These are phyloP conservation scores for Tillandsia fasciculata DNA, from an alignment of 176 grass and related monocot genomes.

Conservation along the genomic window DNA sequence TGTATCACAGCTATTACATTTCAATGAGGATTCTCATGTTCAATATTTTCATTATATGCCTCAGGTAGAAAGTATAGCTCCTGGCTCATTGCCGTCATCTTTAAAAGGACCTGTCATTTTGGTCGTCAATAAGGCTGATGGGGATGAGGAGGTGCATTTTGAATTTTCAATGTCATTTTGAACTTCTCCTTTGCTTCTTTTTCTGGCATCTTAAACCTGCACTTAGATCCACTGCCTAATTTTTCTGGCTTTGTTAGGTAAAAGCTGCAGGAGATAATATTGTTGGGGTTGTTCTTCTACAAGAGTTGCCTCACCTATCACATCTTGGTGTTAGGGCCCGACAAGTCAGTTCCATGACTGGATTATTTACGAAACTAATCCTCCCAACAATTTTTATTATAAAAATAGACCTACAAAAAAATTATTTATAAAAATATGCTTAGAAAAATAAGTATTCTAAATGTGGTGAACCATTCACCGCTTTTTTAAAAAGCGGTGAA, in stretches of 20 bases:
- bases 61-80: conserved; percentile 85
- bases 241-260: conserved; percentile 36
- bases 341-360: conserved; percentile 52
- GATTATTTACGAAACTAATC: too few species aligned
- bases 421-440: too few species aligned
- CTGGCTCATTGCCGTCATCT: conserved; percentile 51
- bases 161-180: conserved; percentile 7
- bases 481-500: too few species aligned
- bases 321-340: conserved; percentile 98
- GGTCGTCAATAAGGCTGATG: conserved; percentile 85
- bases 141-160: conserved; percentile 81
- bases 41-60: conserved; percentile 14
- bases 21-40: conserved; percentile 1
- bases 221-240: neutral
- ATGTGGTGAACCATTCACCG: too few species aligned
- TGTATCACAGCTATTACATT: neutral
- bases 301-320: conserved; percentile 90
- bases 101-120: conserved; percentile 58
- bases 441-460: too few species aligned
- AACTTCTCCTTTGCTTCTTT: conserved; percentile 1
- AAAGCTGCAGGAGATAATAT: conserved; percentile 94
- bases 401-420: too few species aligned
- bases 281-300: conserved; percentile 76
- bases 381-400: too few species aligned
- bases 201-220: neutral